phyloP scores from a whole-genome alignment of 805 yeast genomes.

The Dipodascopsis tothii region DNA sequence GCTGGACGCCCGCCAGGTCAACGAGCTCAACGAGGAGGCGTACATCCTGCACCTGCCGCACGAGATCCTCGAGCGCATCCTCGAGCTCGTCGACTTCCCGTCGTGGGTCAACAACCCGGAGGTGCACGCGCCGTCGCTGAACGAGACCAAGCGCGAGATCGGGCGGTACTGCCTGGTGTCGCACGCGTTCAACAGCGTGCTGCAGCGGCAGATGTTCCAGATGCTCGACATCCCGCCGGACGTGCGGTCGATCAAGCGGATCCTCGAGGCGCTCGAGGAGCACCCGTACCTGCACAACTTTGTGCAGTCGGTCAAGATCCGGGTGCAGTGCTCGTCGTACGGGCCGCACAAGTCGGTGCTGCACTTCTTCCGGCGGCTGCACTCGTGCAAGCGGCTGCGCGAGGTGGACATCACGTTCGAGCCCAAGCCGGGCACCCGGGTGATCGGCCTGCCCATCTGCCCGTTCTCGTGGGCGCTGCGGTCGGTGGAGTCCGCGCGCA shows the following conservation, averaged over 20 bases:
- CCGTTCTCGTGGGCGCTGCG: constrained; percentile 4
- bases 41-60: not conserved
- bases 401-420: not conserved
- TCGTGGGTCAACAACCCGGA: not conserved
- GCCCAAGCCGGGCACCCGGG: not conserved
- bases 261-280: not conserved
- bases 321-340: not conserved
- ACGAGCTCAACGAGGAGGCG: not conserved
- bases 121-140: not conserved
- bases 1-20: not conserved
- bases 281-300: not conserved
- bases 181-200: not conserved
- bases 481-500: constrained; percentile 8
- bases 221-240: not conserved
- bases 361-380: not conserved
- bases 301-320: not conserved
- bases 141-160: not conserved
- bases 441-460: constrained; percentile 1
- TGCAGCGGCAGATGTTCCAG: not conserved
- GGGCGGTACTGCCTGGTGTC: not conserved
- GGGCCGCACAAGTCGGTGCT: constrained; percentile 1
- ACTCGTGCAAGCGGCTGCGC: not conserved
- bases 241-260: not conserved
- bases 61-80: not conserved
- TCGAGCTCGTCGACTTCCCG: not conserved